Evolutionary conservation across 2,329 filamentous ascomycete species (phyloP), one percentile per base, ranked within the genome.

Genomic region (Neurospora crassa): DNA sequence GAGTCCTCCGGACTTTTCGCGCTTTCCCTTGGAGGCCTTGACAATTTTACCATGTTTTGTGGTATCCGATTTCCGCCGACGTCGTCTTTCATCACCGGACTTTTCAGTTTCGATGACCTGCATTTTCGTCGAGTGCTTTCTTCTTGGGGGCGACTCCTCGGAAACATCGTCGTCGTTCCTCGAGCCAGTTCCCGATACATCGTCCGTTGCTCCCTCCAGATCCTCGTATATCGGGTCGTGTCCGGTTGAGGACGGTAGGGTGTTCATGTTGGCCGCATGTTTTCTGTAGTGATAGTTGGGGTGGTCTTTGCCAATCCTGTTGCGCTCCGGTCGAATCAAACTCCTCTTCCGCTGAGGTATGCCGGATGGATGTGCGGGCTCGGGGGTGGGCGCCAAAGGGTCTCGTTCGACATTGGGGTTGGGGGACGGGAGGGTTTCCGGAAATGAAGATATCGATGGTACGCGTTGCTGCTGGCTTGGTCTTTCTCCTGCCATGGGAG

Each of bases 211-310:
- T 72, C 86, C 90, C 71, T 92, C 92, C 24, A 92, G 81, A 72
- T 93, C 91, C 80, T 97, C 95, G 70, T 92, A 82, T 69, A 97
- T 89, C 2, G 94, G 93, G 77, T 98, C 94, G 76, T 97, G 92
- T 73, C 96, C 96, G 0, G 96, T 98, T 7, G 93, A 92, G 0
- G 96, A 98, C 0, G 96, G 96, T 74, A 93, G 85, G 5, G 94
- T 91, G 70, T 91, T 87, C 94, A 99, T 97, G 74, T 95, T 92
- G 77, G 94, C 92, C 11, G 96, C 94, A 87, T 97, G 94, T 80
- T 97, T 92, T 76, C 93, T 90, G 81, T 99, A 99, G 82, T 97
- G 88, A 79, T 97, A 99, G 80, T 98, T 96, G 16, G 94, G 94
- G 79, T 98, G 94, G 76, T 94, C 92, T 74, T 87, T 90, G 76